Base-by-base conservation (phyloP, 1,284 basidiomycete genomes). In the Pascua sp. region DNA sequence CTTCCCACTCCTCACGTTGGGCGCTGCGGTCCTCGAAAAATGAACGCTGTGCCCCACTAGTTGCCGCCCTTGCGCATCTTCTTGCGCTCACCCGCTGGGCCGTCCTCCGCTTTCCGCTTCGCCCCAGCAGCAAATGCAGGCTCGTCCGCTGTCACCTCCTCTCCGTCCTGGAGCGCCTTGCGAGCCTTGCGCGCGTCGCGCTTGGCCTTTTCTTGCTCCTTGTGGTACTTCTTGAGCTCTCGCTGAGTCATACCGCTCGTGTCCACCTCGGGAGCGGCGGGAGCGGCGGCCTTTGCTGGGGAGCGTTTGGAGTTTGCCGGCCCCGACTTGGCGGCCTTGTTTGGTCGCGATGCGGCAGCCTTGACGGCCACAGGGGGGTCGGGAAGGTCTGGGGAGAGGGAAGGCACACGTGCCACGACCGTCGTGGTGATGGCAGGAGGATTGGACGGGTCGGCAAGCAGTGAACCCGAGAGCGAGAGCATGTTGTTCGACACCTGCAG, bases 401-500 rank as follows among this genome's bases (percentile, higher is more conserved):
- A 67, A 10, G 62, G 66, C 13, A 55, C 46, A 45, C 49, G 49
- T 40, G 53, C 57, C 15, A 51, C 49, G 8, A 62, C 51, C 11
- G 58, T 38, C 24, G 66, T 51, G 56, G 66, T 70, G 16, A 64
- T 55, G 42, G 88, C 85, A 39, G 80, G 80, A 0, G 85, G 82
- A 17, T 87, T 88, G 74, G 93, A 90, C 0, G 94, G 94, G 66
- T 94, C 87, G 0, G 80, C 70, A 58, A 96, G 87, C 60, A 98
- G 82, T 1, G 95, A 97, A 11, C 93, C 95, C 36, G 91, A 84
- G 13, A 98, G 80, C 1, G 92, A 95, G 13, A 98, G 81, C 89
- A 97, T 96, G 67, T 95, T 87, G 70, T 98, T 96, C 43, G 92
- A 90, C 49, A 97, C 85, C 9, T 90, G 95, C 60, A 97, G 75